A percentile compares a stretch with the other conserved stretches of the same genome.
Conservation (phyloP, 805 yeast species). For the Zygoascus bituminiphila region DNA sequence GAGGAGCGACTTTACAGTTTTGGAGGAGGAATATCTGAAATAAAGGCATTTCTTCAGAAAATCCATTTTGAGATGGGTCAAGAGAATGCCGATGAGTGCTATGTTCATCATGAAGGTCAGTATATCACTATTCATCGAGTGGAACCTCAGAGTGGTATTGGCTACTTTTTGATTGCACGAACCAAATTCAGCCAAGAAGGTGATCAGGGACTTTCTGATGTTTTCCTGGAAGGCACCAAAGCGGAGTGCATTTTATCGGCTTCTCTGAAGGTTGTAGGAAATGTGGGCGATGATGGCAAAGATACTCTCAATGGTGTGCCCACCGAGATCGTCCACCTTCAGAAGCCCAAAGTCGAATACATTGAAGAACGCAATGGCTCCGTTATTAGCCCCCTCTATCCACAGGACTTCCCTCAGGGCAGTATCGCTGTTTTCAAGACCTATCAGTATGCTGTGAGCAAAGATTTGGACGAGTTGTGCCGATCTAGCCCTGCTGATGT, state of each 20-base stretch:
- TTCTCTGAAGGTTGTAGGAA: constrained; percentile 48
- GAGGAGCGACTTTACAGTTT: constrained; percentile 57
- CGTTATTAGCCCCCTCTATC: constrained; percentile 30
- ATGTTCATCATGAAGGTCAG: constrained; percentile 89
- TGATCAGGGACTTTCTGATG: constrained; percentile 25
- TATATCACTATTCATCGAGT: constrained; percentile 83
- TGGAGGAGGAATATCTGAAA: constrained; percentile 61
- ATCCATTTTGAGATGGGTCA: constrained; percentile 33
- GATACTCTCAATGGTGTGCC: constrained; percentile 51
- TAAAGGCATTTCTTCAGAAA: constrained; percentile 40
- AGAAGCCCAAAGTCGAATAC: constrained; percentile 40
- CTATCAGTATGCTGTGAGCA: constrained; percentile 55
- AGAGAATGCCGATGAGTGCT: constrained; percentile 74
- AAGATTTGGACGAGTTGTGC: constrained; percentile 54
- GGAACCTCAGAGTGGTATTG: constrained; percentile 76
- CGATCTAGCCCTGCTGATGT: constrained; percentile 73
- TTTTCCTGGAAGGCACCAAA: constrained; percentile 27
- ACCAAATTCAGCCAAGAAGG: constrained; percentile 54
- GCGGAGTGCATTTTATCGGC: constrained; percentile 49
- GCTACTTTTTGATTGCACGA: constrained; percentile 83
- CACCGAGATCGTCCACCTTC: constrained; percentile 47
- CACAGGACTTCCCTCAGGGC: constrained; percentile 67
- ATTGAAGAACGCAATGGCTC: constrained; percentile 39
- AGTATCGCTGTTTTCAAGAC: constrained; percentile 81
- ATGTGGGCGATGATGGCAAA: constrained; percentile 30